phyloP scores from a whole-genome alignment of 2,329 filamentous ascomycete species.

The Alternaria angustiovoidea region DNA sequence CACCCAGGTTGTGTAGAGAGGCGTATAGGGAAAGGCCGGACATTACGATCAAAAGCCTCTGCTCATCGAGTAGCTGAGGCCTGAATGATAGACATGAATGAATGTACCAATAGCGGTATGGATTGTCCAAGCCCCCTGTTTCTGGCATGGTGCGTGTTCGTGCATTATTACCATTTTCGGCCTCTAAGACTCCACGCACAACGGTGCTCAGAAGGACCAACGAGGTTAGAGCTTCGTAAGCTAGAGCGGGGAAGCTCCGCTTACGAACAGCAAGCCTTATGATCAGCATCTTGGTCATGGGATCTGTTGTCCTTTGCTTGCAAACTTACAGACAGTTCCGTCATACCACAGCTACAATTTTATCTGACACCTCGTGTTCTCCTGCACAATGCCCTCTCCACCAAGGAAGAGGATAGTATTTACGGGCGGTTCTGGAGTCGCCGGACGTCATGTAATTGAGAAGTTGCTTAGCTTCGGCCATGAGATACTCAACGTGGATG shows the following conservation, averaged over 20 bases:
- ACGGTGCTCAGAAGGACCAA: conserved; percentile 3
- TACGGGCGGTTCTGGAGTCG: conserved; percentile 62
- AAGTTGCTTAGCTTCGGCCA: conserved; percentile 60
- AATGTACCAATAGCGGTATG: conserved; percentile 41
- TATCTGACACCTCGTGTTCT: background rate
- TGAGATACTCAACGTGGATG: conserved; percentile 64
- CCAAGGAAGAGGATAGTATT: conserved; percentile 56
- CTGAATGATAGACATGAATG: conserved; percentile 47
- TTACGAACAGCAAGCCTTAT: conserved; percentile 1
- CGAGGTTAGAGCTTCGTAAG: conserved; percentile 1
- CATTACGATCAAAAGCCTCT: conserved; percentile 6
- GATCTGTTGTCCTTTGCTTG: background rate
- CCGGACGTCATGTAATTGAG: conserved; percentile 57
- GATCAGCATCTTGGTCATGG: background rate
- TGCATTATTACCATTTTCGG: background rate
- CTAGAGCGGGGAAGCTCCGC: conserved; percentile 31
- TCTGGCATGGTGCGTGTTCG: background rate
- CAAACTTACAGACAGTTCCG: background rate
- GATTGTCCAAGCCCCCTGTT: background rate
- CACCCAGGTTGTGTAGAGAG: conserved; percentile 67
- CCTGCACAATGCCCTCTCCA: conserved; percentile 16
- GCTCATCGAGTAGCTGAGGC: conserved; percentile 16
- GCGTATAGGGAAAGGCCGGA: background rate
- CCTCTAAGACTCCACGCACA: background rate
- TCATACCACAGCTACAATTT: background rate